These are phyloP conservation scores for Euphrasia arctica DNA, from an alignment of 305 asterid species.

Conservation along the genomic window DNA sequence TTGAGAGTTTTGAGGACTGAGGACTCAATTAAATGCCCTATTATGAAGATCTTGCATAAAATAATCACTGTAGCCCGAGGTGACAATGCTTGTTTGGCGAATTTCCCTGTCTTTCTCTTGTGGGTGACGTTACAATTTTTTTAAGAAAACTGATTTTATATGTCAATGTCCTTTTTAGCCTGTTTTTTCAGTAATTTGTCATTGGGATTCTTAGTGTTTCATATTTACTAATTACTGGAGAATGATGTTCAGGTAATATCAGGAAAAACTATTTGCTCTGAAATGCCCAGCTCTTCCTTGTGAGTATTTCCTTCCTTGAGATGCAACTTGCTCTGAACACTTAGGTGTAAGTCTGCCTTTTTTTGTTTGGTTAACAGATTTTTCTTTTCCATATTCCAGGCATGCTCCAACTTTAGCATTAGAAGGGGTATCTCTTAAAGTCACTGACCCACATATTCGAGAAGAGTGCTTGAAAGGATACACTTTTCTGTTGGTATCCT, in stretches of 20 bases:
- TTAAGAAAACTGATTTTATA: neutral
- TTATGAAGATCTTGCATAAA: neutral
- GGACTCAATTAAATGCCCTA: neutral
- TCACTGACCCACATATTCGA: conserved; percentile 66
- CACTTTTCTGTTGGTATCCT: conserved; percentile 64
- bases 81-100: neutral
- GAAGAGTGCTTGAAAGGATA: conserved; percentile 73
- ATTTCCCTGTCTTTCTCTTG: neutral
- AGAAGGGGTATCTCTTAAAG: conserved; percentile 61
- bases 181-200: neutral
- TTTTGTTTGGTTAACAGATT: conserved; percentile 23
- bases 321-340: conserved; percentile 20
- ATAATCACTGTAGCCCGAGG: conserved; percentile 2
- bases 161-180: conserved; percentile 1
- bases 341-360: conserved; percentile 20
- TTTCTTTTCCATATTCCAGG: conserved; percentile 38
- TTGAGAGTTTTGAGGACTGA: neutral
- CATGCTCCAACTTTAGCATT: conserved; percentile 63
- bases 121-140: conserved; percentile 11
- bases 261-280: conserved; percentile 67
- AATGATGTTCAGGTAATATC: conserved; percentile 55
- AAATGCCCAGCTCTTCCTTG: conserved; percentile 64
- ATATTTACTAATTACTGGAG: conserved; percentile 31
- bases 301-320: conserved; percentile 43
- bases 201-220: conserved; percentile 21